Conservation (phyloP, 2,329 filamentous ascomycete species). For the Huntiella omanensis region DNA sequence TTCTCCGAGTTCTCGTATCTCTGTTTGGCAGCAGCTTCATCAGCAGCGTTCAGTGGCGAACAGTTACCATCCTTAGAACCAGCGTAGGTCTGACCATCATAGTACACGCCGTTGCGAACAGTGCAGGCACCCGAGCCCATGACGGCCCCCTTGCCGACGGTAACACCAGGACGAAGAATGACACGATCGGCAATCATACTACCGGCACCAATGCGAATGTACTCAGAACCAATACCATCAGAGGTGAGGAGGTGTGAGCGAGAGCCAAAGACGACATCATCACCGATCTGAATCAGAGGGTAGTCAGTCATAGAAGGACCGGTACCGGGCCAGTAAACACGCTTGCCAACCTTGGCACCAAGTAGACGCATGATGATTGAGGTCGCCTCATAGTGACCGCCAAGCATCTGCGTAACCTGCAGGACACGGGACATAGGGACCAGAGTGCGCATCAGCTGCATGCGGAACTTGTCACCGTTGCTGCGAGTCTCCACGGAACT, state of each 20-base stretch:
- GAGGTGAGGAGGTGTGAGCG: slow-evolving; percentile 33
- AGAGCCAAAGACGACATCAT: slow-evolving; percentile 41
- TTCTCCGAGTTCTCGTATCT: neutral
- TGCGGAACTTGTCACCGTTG: slow-evolving; percentile 25
- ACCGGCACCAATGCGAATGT: slow-evolving; percentile 26
- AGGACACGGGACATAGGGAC: slow-evolving; percentile 26
- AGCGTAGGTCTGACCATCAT: slow-evolving; percentile 28
- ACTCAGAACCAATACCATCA: slow-evolving; percentile 29
- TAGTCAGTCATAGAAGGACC: slow-evolving; percentile 35
- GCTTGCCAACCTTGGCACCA: slow-evolving; percentile 31
- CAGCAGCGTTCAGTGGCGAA: slow-evolving; percentile 19
- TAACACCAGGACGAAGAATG: slow-evolving; percentile 30
- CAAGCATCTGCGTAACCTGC: slow-evolving; percentile 30
- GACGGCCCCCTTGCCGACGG: slow-evolving; percentile 27
- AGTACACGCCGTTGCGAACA: slow-evolving; percentile 25
- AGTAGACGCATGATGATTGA: slow-evolving; percentile 30
- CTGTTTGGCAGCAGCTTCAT: neutral
- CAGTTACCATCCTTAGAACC: slow-evolving; percentile 33
- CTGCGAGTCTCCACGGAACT: slow-evolving; percentile 16
- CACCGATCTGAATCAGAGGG: slow-evolving; percentile 33
- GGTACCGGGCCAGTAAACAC: slow-evolving; percentile 39
- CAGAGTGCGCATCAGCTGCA: slow-evolving; percentile 24
- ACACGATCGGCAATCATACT: slow-evolving; percentile 40
- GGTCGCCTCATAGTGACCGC: slow-evolving; percentile 35
- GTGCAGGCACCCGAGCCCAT: slow-evolving; percentile 36